Evolutionary conservation across 2,329 filamentous ascomycete species (phyloP).

Genomic region (Westerdykella sp.): DNA sequence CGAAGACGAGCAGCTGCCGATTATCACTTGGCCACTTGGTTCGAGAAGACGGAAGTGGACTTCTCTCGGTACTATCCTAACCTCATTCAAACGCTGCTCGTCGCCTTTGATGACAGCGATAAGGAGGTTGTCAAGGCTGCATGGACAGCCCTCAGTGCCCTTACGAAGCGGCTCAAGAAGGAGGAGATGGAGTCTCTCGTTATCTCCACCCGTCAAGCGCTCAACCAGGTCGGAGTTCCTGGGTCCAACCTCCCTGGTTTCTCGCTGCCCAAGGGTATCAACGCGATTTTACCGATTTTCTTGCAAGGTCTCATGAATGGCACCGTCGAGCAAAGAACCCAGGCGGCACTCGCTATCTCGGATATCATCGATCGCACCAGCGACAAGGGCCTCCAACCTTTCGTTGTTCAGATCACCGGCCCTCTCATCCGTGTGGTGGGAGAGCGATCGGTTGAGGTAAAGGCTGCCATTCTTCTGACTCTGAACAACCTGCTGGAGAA

Average conservation of each 20-base stretch:
- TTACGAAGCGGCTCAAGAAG: constrained; percentile 86
- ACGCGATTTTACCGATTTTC: constrained; percentile 92
- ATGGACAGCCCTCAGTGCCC: constrained; percentile 78
- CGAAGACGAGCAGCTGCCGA: constrained; percentile 72
- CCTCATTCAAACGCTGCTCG: constrained; percentile 80
- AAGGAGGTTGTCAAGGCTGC: constrained; percentile 77
- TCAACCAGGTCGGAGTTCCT: constrained; percentile 82
- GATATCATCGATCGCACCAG: constrained; percentile 93
- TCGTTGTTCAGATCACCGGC: constrained; percentile 95
- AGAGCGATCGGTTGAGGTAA: constrained; percentile 92
- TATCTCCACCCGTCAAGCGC: constrained; percentile 73
- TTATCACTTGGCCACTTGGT: constrained; percentile 78
- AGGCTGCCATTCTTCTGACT: constrained; percentile 86
- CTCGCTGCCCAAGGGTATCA: constrained; percentile 89
- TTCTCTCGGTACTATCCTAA: constrained; percentile 96
- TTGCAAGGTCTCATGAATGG: constrained; percentile 97
- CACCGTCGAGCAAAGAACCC: constrained; percentile 81
- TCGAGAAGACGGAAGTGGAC: constrained; percentile 71
- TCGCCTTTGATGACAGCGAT: constrained; percentile 87
- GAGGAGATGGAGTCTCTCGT: constrained; percentile 97
- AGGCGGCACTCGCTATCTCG: constrained; percentile 86
- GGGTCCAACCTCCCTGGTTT: constrained; percentile 84
- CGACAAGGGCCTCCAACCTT: constrained; percentile 80
- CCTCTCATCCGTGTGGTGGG: constrained; percentile 97
- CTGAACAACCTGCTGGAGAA: constrained; percentile 94